Evolutionary conservation across 164 flowering plant species (phyloP), one percentile per base, ranked within the genome.

Genomic region (Houttuynia cordata): DNA sequence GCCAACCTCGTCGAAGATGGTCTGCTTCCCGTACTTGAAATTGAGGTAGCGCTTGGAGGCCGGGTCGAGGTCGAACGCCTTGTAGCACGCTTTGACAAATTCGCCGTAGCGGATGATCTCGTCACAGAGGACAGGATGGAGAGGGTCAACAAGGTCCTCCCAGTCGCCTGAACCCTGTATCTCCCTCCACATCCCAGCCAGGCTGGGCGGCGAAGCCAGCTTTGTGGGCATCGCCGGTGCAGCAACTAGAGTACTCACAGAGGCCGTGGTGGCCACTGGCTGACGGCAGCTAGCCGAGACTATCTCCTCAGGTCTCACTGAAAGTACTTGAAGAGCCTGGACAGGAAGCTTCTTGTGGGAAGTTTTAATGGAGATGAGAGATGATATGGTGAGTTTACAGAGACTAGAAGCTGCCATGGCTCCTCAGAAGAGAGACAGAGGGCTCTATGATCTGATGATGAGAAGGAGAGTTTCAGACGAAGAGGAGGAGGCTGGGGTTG

Each of bases 101-200:
- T 84, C 85, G 0, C 93, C 96, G 21, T 88, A 88, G 0, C 93
- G 79, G 5, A 84, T 68, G 25, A 88, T 77, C 70, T 88, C 93
- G 30, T 69, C 64, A 4, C 79, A 71, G 49, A 88, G 86, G 34
- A 83, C 75, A n/a, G 91, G 83, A 64, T 81, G 62, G 60, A 88
- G 67, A 13, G 96, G 96, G 9, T 81, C 72, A 6, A 84, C 63
- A 0, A 88, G 79, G 50, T 72, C 62, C 49, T 83, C 83, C 96
- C 96, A 86, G 62, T 88, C 62, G 70, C 79, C 73, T 10, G 61
- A 77, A 0, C 96, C 96, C 30, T 84, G 93, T 14, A 86, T 37
- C 60, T 81, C 83, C 64, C 83, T 78, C 96, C 96, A 88, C 14
- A 69, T 24, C n/a, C 63, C 47, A 17, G 86, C 60, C 61, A 84